Base-by-base conservation (phyloP, 768 basidiomycete genomes). In the Lyophyllum semitale region DNA sequence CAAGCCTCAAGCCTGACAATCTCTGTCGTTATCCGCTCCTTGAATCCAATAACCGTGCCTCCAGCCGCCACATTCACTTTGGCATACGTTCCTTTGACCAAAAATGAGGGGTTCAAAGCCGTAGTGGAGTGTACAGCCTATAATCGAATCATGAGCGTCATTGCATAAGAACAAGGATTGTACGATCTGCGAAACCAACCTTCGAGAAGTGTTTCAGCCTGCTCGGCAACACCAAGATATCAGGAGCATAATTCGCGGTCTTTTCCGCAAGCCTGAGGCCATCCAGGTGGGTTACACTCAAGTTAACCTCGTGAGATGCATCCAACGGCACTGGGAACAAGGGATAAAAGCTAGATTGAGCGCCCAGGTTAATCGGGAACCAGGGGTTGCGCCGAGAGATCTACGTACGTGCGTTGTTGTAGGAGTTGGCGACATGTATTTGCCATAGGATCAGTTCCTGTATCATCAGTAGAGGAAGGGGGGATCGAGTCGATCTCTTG, bases 121-220 rank as follows among this genome's bases (percentile, higher is more conserved):
- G 81, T 75, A 2, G 90, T 91, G 9, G 80, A 79, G 64, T 94
- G 87, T 30, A 97, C 85, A 48, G 81, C 76, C 95, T 97, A 58
- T 13, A 27, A 8, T 29, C 41, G 18, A 27, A 17, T 50, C 8
- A 54, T 33, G 22, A 58, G 54, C 27, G 13, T 30, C 25, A 37
- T 23, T 32, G 15, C 12, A 45, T 27, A 12, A 20, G 18, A 8
- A 11, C 33, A 30, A 25, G 13, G 37, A 38, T 26, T 46, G 9
- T 23, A 44, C 13, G n/a, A 25, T 15, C 5, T 18, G 17, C 4
- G 26, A 18, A 26, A 60, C 61, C 60, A 22, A 93, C 95, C 82
- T 94, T 96, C 17, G 84, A 79, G 67, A 98, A 98, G 18, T 95
- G 89, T 70, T 92, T 95, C 49, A 98, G 76, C 47, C 87, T 81